These are phyloP conservation scores for Yamadazyma buinensis DNA, from an alignment of 1,139 yeast genomes.

Conservation along the genomic window DNA sequence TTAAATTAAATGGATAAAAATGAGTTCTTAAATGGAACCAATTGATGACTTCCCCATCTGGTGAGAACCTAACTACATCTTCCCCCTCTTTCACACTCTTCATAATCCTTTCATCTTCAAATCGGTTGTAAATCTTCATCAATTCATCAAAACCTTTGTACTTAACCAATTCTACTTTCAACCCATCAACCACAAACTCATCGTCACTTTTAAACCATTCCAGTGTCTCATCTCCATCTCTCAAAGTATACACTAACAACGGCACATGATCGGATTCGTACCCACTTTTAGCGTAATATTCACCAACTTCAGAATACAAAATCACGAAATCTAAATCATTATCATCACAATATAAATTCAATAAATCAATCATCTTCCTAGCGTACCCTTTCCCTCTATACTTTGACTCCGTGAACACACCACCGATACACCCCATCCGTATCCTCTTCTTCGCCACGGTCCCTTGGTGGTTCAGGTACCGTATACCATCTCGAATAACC, in stretches of 20 bases:
- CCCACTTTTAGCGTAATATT: constrained; percentile 58
- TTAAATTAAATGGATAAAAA: constrained; percentile 28
- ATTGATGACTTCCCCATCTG: constrained; percentile 21
- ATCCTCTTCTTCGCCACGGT: constrained; percentile 21
- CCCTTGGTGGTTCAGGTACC: constrained; percentile 16
- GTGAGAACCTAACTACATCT: constrained; percentile 1
- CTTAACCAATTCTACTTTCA: constrained; percentile 17
- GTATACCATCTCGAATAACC: constrained; percentile 28
- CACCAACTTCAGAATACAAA: constrained; percentile 72
- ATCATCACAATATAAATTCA: constrained; percentile 21
- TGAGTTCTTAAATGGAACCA: constrained; percentile 46
- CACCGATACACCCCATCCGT: constrained; percentile 55
- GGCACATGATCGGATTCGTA: constrained; percentile 50
- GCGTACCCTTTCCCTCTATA: constrained; percentile 68
- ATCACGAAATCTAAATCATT: constrained; percentile 32
- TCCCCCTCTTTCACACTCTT: constrained; percentile 1
- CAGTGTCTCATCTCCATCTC: neutral
- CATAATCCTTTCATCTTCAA: constrained; percentile 14
- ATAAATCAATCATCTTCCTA: constrained; percentile 50
- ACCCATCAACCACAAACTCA: constrained; percentile 1
- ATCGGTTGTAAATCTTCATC: constrained; percentile 20
- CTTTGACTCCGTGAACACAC: constrained; percentile 57
- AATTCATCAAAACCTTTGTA: constrained; percentile 31
- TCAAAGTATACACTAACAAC: neutral
- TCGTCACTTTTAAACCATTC: neutral